Percentiles rank a stretch among this genome's conserved stretches.
Evolutionary conservation across 208 protist species (phyloP).

Genomic region (Novymonas esmeraldas): DNA sequence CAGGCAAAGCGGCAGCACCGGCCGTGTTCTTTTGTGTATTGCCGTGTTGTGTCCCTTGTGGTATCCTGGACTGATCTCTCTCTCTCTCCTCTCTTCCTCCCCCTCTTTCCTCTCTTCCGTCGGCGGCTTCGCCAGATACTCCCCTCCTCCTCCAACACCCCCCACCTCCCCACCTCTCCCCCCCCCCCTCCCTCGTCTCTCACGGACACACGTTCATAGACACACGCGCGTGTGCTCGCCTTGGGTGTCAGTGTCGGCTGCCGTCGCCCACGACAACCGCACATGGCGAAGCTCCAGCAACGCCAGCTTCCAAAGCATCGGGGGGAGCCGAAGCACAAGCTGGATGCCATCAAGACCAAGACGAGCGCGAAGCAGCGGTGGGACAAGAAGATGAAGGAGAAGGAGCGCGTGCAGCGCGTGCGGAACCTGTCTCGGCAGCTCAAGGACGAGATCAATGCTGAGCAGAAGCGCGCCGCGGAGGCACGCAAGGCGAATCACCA

Average conservation of each 20-base stretch:
- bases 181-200: too few relatives aligned
- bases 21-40: too few relatives aligned
- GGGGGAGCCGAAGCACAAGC: conserved; percentile 56
- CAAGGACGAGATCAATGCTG: conserved; percentile 83
- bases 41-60: too few relatives aligned
- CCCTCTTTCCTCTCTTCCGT: too few relatives aligned
- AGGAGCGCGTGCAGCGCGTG: conserved; percentile 62
- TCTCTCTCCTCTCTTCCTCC: too few relatives aligned
- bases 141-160: too few relatives aligned
- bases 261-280: background rate
- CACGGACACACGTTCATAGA: background rate
- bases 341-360: conserved; percentile 48
- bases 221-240: too few relatives aligned
- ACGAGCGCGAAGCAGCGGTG: conserved; percentile 66
- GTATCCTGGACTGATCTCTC: too few relatives aligned
- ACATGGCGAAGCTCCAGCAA: conserved; percentile 70
- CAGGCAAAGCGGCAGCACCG: too few relatives aligned
- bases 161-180: too few relatives aligned
- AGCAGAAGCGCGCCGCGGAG: conserved; percentile 75
- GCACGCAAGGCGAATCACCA: conserved; percentile 82
- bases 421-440: conserved; percentile 69
- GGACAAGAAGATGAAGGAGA: conserved; percentile 83
- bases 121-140: too few relatives aligned
- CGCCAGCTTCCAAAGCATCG: conserved; percentile 62
- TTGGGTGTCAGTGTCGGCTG: too few relatives aligned